Conservation (phyloP, 176 grass and related monocot genomes). For the Oryza longistaminata region DNA sequence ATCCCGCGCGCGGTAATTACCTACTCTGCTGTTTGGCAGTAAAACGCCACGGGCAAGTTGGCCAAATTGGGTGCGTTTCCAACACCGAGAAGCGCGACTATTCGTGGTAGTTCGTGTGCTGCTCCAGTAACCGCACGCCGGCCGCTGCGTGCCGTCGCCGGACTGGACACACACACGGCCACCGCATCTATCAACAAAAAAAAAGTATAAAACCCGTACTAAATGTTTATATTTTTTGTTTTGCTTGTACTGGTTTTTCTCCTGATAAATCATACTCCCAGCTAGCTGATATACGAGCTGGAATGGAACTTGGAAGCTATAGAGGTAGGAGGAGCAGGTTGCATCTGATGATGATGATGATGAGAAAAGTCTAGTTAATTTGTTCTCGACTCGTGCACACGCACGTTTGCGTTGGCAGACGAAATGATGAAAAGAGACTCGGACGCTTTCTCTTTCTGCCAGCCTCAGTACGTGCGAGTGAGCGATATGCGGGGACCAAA, state of each 20-base stretch:
- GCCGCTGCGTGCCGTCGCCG: neutral
- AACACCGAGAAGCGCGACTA: neutral
- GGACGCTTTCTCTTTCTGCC: neutral
- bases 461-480: neutral
- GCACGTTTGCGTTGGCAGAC: neutral
- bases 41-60: conserved; percentile 11
- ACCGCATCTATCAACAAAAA: neutral
- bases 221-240: neutral
- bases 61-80: conserved; percentile 3
- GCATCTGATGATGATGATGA: neutral
- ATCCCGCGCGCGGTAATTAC: conserved; percentile 17
- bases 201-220: no score
- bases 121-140: neutral
- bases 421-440: neutral
- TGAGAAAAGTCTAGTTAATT: neutral
- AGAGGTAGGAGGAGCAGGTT: neutral
- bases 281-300: neutral
- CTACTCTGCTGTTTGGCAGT: neutral
- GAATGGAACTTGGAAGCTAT: neutral
- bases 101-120: neutral
- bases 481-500: neutral
- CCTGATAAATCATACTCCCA: no score
- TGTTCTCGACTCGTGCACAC: neutral
- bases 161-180: neutral
- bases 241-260: neutral